These are phyloP conservation scores for Wallacemonas sp. DNA, from an alignment of 208 protist species.

Conservation along the genomic window DNA sequence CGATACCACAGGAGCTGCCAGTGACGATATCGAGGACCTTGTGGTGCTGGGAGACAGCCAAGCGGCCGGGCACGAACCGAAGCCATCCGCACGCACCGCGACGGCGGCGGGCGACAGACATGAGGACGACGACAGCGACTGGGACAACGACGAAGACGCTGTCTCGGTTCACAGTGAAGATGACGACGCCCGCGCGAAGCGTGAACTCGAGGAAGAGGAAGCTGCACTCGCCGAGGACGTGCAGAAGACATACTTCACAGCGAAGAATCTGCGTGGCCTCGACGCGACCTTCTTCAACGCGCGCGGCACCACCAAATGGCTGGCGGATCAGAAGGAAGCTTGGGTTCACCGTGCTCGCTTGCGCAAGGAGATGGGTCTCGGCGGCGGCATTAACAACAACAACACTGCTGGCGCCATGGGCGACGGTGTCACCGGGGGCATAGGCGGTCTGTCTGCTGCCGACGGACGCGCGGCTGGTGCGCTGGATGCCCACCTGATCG, in stretches of 20 bases:
- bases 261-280: conserved; percentile 54
- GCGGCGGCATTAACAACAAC: conserved; percentile 15
- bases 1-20: not conserved
- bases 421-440: not conserved
- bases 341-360: conserved; percentile 81
- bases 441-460: not conserved
- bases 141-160: conserved; percentile 29
- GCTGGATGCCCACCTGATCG: conserved; percentile 72
- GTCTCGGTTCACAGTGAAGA: conserved; percentile 34
- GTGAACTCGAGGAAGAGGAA: conserved; percentile 54
- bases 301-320: conserved; percentile 42
- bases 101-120: too few species aligned
- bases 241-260: conserved; percentile 62
- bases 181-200: conserved; percentile 42
- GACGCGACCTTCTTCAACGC: conserved; percentile 72
- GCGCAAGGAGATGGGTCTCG: conserved; percentile 61
- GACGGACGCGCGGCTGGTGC: not conserved
- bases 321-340: conserved; percentile 38
- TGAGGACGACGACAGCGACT: conserved; percentile 26
- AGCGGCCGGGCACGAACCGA: not conserved
- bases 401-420: not conserved
- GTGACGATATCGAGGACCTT: conserved; percentile 10
- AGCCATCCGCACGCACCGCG: not conserved
- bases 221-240: conserved; percentile 33
- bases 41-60: conserved; percentile 1